A percentile compares a stretch with the other conserved stretches of the same genome.
Evolutionary conservation across 116 monocot species (phyloP).

Genomic region (Iris pallida): DNA sequence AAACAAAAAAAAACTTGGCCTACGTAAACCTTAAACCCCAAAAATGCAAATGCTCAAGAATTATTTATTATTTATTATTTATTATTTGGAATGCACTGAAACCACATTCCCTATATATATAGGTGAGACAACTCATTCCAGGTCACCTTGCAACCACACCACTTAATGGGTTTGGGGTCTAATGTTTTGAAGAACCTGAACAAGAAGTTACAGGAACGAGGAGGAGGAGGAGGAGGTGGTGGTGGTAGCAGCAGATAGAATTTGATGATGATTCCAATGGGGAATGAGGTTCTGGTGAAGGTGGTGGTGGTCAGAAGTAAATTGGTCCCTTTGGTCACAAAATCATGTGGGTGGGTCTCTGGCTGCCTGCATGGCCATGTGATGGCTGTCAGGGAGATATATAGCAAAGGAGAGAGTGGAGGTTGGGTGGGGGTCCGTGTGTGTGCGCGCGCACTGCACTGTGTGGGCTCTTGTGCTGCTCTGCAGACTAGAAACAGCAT

Average conservation of each 20-base stretch:
- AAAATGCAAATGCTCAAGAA: too few relatives aligned
- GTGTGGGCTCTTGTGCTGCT: too few relatives aligned
- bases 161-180: background rate
- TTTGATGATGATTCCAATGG: conserved; percentile 13
- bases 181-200: background rate
- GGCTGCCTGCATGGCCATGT: conserved; percentile 55
- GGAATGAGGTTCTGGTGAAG: background rate
- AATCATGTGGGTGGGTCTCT: conserved; percentile 64
- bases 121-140: conserved; percentile 4
- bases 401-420: conserved; percentile 5
- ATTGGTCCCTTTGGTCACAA: conserved; percentile 32
- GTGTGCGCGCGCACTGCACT: too few relatives aligned
- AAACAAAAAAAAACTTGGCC: too few relatives aligned
- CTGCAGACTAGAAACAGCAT: background rate
- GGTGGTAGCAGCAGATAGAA: background rate
- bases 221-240: background rate
- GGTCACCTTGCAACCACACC: background rate
- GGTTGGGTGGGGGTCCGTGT: too few relatives aligned
- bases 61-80: too few relatives aligned
- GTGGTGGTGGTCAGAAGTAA: conserved; percentile 29
- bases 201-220: background rate
- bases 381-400: conserved; percentile 51
- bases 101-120: background rate
- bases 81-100: background rate
- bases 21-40: too few relatives aligned